Percentiles rank a stretch among this genome's conserved stretches.
phyloP scores from a whole-genome alignment of 225 moss, liverwort and hornwort species.

The Pseudoscleropodium purum region DNA sequence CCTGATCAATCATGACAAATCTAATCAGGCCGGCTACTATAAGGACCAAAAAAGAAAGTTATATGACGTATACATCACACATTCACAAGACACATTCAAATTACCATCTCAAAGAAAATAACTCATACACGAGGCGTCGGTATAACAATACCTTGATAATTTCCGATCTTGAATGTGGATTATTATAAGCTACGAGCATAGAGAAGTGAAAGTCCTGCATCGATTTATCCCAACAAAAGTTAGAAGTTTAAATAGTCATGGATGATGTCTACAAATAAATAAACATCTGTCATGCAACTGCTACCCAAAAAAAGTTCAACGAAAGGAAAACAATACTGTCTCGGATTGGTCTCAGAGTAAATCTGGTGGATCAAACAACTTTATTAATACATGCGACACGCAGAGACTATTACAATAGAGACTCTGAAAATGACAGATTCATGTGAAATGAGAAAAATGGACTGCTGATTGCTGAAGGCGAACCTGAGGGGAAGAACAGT shows the following conservation, averaged over 20 bases:
- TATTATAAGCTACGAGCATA: slow-evolving; percentile 75
- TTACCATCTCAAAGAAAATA: background rate
- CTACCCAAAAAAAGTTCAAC: background rate
- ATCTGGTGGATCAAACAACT: background rate
- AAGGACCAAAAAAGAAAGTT: background rate
- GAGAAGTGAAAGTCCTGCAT: slow-evolving; percentile 76
- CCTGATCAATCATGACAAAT: background rate
- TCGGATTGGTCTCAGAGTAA: background rate
- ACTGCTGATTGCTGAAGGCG: background rate
- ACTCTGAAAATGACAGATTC: background rate
- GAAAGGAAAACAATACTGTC: background rate
- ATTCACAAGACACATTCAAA: background rate
- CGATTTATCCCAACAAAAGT: background rate
- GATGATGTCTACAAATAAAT: background rate
- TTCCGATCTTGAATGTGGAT: slow-evolving; percentile 67
- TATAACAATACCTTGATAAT: slow-evolving; percentile 54
- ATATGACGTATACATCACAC: background rate
- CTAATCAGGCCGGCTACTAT: background rate
- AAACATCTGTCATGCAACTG: background rate
- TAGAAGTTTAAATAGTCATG: background rate
- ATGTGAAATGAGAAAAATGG: background rate
- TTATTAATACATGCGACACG: background rate
- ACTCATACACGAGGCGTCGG: background rate
- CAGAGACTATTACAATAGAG: background rate
- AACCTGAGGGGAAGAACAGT: background rate